Evolutionary conservation across 2,329 filamentous ascomycete species (phyloP), one percentile per base, ranked within the genome.

Genomic region (Trichoderma polysporum): DNA sequence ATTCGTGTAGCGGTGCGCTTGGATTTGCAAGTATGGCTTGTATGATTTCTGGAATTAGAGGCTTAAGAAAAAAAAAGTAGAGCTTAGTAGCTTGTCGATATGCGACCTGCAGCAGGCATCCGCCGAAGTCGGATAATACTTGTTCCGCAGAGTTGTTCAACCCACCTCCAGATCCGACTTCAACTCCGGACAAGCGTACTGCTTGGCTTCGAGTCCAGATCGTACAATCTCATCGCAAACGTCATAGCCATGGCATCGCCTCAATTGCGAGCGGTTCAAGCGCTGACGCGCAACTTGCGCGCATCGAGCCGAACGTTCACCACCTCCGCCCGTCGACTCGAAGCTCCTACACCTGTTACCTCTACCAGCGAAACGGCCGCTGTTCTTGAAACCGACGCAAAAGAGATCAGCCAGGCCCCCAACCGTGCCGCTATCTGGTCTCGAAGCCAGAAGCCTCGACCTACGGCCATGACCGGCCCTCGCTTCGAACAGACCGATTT

Each of bases 401-500:
- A 82, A 74, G 83, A 87, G 70, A 80, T 85, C 66, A 80, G 84
- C 78, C 95, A 99, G 83, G 92, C 94, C 35, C 95, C 95, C 25
- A 99, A 99, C 84, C 88, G 93, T 70, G 81, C 84, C 68, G 87
- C 81, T 6, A 86, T 92, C 68, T 99, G 95, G 95, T 93, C 92
- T 69, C 83, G 88, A 76, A 97, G 88, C 82, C 95, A 99, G 85
- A 88, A 88, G 79, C 88, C 93, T 45, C 86, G 94, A 74, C 86
- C 88, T 63, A 81, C 88, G 79, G 95, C 93, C 62, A 99, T 99
- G 94, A 88, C 89, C 49, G 95, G 95, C 49, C 95, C 95, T 71
- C 86, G 94, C 73, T 99, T 99, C 76, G 95, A 99, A 85, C 94
- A 98, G 88, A 98, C 93, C 37, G 92, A 97, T 75, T 94, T 98